phyloP scores from a whole-genome alignment of 345 rosid species.

The Psidium guajava region DNA sequence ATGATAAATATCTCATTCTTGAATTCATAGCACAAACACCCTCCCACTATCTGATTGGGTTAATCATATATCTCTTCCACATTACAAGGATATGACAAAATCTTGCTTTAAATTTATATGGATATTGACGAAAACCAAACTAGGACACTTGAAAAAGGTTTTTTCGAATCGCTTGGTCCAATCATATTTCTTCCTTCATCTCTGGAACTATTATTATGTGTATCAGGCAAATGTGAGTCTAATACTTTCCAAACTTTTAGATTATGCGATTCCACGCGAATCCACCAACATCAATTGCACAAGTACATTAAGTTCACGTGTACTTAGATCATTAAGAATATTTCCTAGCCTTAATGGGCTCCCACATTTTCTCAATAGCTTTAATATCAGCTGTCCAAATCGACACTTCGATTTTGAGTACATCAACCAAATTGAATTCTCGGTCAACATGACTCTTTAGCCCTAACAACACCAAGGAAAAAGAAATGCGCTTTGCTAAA shows the following conservation, averaged over 20 bases:
- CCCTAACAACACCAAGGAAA: accelerated
- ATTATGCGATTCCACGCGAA: not conserved
- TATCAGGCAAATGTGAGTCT: accelerated
- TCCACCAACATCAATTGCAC: not conserved
- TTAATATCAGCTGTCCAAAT: not conserved
- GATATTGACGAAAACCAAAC: not conserved
- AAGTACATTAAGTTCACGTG: not conserved
- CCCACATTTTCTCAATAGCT: not conserved
- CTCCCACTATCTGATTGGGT: not conserved
- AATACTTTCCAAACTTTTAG: not conserved
- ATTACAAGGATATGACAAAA: not conserved
- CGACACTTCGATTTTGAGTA: not conserved
- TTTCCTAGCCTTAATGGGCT: not conserved
- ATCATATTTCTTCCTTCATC: not conserved
- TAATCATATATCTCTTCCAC: not conserved
- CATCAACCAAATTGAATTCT: not conserved
- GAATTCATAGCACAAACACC: not conserved
- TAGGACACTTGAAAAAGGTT: not conserved
- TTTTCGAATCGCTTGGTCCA: not conserved
- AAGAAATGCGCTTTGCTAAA: not conserved
- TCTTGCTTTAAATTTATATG: not conserved
- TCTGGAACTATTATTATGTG: not conserved
- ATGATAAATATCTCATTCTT: not conserved
- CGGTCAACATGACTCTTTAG: not conserved
- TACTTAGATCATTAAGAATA: not conserved